These are phyloP conservation scores for Myxozyma melibiosi DNA, from an alignment of 805 yeast genomes.

Conservation along the genomic window DNA sequence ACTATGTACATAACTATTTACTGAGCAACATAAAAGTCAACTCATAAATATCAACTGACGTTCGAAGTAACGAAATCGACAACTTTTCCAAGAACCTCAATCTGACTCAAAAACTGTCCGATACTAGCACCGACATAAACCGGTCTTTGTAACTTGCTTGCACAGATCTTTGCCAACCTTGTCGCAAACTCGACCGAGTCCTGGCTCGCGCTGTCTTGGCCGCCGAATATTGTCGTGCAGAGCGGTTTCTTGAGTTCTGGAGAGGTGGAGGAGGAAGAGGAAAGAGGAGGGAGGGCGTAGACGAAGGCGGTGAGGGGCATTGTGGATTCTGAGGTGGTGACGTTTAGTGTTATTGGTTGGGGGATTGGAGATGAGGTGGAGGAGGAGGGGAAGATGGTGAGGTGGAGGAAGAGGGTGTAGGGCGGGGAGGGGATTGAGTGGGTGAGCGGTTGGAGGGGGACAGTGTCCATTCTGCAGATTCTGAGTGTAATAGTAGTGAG, in stretches of 20 bases:
- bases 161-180: constrained; percentile 17
- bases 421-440: constrained; percentile 10
- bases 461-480: too few species aligned
- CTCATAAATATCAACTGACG: background rate
- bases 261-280: constrained; percentile 8
- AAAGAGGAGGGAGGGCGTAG: constrained; percentile 21
- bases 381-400: constrained; percentile 20
- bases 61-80: constrained; percentile 15
- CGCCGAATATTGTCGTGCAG: constrained; percentile 26
- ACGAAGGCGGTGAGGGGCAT: constrained; percentile 16
- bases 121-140: constrained; percentile 28
- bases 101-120: constrained; percentile 14
- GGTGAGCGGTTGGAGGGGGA: constrained; percentile 8
- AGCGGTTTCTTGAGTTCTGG: constrained; percentile 4
- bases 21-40: too few species aligned
- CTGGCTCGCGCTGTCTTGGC: constrained; percentile 6
- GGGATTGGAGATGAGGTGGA: background rate
- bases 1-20: too few species aligned
- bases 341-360: constrained; percentile 14
- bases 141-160: constrained; percentile 15
- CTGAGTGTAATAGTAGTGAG: too few species aligned
- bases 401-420: constrained; percentile 20
- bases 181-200: constrained; percentile 29
- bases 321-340: constrained; percentile 11
- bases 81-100: constrained; percentile 19